Evolutionary conservation across 192 early-diverging fungal species (phyloP).

Genomic region (Phycomyces nitens): DNA sequence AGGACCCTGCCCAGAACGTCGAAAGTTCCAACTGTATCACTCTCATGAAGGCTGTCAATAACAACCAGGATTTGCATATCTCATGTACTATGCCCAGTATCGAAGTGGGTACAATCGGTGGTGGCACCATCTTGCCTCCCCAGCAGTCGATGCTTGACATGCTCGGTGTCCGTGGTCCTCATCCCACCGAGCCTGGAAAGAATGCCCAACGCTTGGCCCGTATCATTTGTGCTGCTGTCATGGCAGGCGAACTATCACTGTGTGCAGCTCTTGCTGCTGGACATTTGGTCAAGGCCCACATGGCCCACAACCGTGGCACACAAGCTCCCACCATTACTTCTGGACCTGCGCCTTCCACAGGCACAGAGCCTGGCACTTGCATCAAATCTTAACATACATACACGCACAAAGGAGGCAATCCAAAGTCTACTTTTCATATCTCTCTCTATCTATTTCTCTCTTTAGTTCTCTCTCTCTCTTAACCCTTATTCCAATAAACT

Average conservation of each 20-base stretch:
- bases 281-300: constrained; percentile 85
- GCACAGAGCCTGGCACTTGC: constrained; percentile 31
- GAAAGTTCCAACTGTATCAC: constrained; percentile 93
- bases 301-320: constrained; percentile 77
- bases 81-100: constrained; percentile 92
- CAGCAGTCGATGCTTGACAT: constrained; percentile 87
- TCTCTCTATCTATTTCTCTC: no score
- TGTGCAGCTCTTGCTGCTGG: constrained; percentile 84
- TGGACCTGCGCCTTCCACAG: constrained; percentile 15
- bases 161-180: constrained; percentile 81
- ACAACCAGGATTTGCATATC: constrained; percentile 76
- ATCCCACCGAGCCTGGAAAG: constrained; percentile 70
- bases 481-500: no score
- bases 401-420: no score
- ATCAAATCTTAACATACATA: constrained; percentile 38
- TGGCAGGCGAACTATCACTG: constrained; percentile 90
- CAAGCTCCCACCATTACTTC: constrained; percentile 24
- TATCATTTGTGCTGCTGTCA: constrained; percentile 82
- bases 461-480: no score
- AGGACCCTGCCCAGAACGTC: constrained; percentile 95
- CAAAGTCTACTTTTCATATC: no score
- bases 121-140: constrained; percentile 79
- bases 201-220: constrained; percentile 85
- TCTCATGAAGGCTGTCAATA: constrained; percentile 84
- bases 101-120: constrained; percentile 92